Percentiles rank a stretch among this genome's conserved stretches.
Evolutionary conservation across 352 stramenopile genomes (phyloP).

Genomic region (Peronospora farinosa): DNA sequence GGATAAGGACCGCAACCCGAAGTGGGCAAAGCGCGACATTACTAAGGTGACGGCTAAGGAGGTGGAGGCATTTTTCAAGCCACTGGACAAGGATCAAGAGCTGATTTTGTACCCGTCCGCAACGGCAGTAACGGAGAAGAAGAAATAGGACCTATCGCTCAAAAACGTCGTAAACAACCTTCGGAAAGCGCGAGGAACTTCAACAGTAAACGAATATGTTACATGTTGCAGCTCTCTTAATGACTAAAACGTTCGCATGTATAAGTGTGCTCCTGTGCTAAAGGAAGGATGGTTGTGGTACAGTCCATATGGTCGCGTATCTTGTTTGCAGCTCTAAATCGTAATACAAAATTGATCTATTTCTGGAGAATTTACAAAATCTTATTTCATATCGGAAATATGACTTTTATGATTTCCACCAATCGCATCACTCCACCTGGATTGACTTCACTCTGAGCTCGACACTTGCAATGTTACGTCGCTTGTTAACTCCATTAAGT

Average conservation of each 20-base stretch:
- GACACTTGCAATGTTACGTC: constrained; percentile 16
- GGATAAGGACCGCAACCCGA: constrained; percentile 92
- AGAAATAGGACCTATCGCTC: constrained; percentile 27
- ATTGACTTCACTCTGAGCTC: too few species aligned
- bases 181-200: constrained; percentile 11
- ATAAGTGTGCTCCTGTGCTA: too few species aligned
- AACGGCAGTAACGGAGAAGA: constrained; percentile 27
- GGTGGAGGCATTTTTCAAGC: constrained; percentile 80
- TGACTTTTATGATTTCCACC: constrained; percentile 9
- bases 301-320: neutral
- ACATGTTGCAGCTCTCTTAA: constrained; percentile 18
- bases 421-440: constrained; percentile 25
- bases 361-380: too few species aligned
- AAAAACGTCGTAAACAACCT: constrained; percentile 18
- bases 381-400: too few species aligned
- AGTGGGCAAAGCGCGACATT: constrained; percentile 77
- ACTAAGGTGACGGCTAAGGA: constrained; percentile 54
- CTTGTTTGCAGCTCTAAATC: constrained; percentile 6
- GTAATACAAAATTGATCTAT: too few species aligned
- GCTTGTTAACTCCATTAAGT: constrained; percentile 12
- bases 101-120: constrained; percentile 60
- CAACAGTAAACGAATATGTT: constrained; percentile 15
- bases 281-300: neutral
- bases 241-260: constrained; percentile 21
- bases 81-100: constrained; percentile 67